Base-by-base conservation (phyloP, 257 asterid genomes). In the Primulina eburnea region DNA sequence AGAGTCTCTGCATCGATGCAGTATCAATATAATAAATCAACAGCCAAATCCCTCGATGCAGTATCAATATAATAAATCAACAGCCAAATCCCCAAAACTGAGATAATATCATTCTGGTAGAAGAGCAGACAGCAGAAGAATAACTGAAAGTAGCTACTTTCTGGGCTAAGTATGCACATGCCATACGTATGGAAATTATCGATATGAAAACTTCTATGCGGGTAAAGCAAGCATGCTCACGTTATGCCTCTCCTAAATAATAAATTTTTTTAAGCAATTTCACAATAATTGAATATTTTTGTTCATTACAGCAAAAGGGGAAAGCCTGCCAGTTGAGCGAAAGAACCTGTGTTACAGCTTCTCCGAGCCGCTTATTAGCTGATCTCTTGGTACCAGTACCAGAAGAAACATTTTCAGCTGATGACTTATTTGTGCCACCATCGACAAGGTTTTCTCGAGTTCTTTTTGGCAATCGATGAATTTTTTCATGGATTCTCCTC, bases 261-360 rank as follows among this genome's bases (percentile, higher is more conserved):
- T 38, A 3, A 38, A 8, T 4, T 38, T 38, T 9, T 38, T 38
- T 10, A 43, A 43, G 11, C 53, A 43, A 11, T 43, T 43, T 12
- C 17, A 12, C 53, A 43, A 43, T 12, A 43, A 43, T 43, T 43
- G 53, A 43, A 11, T 2, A 12, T 12, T 40, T 40, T 2, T 10
- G n/a, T 43, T 43, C 17, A 43, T 43, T 12, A 43, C 0, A 43
- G 12, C 53, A 43, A 43, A 40, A 43, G 53, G n/a, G 53, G 53
- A 43, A 43, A 43, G 53, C 53, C 53, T 43, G 53, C n/a, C 53
- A 12, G 53, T 55, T 71, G 32, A 34, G 68, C 64, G 64, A 73
- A 52, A 77, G 72, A 80, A 93, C 99, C 97, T 94, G 84, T 56
- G 76, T 84, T 64, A 68, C 70, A 60, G 82, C 83, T 75, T 86